phyloP scores from a whole-genome alignment of 306 rosid species.

The Acacia confusa region DNA sequence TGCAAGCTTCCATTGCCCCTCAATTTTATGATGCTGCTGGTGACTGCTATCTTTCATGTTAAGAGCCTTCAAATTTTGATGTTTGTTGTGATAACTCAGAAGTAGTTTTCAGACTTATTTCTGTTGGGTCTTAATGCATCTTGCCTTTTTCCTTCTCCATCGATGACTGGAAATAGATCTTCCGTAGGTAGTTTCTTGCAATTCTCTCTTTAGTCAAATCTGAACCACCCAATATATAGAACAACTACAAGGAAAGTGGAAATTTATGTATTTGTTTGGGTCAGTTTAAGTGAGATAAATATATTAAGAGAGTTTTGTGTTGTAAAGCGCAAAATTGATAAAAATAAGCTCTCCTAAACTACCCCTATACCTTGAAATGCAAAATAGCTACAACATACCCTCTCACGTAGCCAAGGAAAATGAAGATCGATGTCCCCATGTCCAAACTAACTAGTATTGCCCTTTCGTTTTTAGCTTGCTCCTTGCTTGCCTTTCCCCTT shows the following conservation, averaged over 20 bases:
- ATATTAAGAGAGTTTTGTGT: no score
- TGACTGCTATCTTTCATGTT: constrained; percentile 6
- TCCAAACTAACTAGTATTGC: no score
- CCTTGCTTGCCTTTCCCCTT: no score
- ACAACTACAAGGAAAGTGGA: background rate
- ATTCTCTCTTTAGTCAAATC: background rate
- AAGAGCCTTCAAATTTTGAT: constrained; percentile 9
- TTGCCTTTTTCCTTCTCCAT: background rate
- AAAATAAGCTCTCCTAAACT: no score
- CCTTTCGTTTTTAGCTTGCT: no score
- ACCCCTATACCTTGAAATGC: no score
- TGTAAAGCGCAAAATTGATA: no score
- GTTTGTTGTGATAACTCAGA: background rate
- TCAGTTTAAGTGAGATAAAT: no score
- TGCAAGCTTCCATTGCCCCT: constrained; percentile 14
- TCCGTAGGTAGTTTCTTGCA: background rate
- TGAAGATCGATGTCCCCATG: no score
- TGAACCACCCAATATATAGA: background rate
- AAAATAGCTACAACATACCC: no score
- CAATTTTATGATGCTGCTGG: constrained; percentile 1
- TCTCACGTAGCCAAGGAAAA: no score
- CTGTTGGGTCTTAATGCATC: background rate
- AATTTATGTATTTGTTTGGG: no score
- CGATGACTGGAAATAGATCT: background rate
- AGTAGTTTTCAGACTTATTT: background rate